These are phyloP conservation scores for Panus rudis DNA, from an alignment of 768 basidiomycete genomes.

Conservation along the genomic window DNA sequence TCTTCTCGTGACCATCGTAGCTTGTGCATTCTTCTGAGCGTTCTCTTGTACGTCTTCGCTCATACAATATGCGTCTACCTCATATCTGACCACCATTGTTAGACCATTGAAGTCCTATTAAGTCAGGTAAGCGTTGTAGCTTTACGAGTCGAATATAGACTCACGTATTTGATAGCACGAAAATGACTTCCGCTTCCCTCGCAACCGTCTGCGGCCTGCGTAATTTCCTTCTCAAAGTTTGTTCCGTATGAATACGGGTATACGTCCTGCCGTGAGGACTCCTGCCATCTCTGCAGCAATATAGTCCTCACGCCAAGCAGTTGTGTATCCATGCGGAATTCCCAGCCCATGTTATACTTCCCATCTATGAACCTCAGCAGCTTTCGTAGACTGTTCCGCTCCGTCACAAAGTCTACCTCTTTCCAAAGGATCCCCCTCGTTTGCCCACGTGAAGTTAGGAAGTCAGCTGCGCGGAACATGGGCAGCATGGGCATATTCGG, in stretches of 20 bases:
- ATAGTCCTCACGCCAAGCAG: slow-evolving; percentile 51
- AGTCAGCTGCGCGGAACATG: slow-evolving; percentile 53
- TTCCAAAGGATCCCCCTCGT: slow-evolving; percentile 29
- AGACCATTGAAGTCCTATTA: slow-evolving; percentile 16
- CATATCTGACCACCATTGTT: slow-evolving; percentile 20
- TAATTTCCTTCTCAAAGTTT: slow-evolving; percentile 42
- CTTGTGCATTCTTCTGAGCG: too few relatives aligned
- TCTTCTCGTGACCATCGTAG: too few relatives aligned
- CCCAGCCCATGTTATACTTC: not conserved
- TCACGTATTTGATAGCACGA: slow-evolving; percentile 20
- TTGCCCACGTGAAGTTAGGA: slow-evolving; percentile 18
- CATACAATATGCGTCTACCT: slow-evolving; percentile 24
- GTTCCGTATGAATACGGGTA: slow-evolving; percentile 42
- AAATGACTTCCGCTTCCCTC: slow-evolving; percentile 13
- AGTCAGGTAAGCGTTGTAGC: not conserved
- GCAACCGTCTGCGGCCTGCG: slow-evolving; percentile 12
- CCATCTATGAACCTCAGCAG: slow-evolving; percentile 47
- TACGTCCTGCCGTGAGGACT: slow-evolving; percentile 18
- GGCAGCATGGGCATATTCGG: slow-evolving; percentile 39
- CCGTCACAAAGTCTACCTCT: slow-evolving; percentile 43
- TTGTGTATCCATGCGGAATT: slow-evolving; percentile 66
- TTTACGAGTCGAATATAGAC: not conserved
- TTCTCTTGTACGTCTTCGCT: too few relatives aligned
- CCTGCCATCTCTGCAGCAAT: slow-evolving; percentile 57
- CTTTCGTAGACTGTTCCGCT: slow-evolving; percentile 62